Base-by-base conservation (phyloP, 306 rosid genomes). In the Vigna trinervia region DNA sequence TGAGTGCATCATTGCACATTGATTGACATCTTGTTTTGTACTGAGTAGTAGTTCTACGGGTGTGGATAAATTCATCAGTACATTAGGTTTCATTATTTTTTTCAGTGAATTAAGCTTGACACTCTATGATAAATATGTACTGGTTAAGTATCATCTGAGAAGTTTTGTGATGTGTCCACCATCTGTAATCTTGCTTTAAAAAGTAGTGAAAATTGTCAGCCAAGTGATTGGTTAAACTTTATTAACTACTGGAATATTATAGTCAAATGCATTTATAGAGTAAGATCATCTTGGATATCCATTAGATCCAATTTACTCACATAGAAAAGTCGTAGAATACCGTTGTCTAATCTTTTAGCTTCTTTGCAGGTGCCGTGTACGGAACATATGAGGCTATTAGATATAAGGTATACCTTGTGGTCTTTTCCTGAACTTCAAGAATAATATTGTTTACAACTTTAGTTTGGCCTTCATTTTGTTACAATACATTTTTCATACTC, bases 301-400 rank as follows among this genome's bases (percentile, higher is more conserved):
- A 15, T 73, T 28, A 11, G 46, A 53, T 54, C 45, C 67, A 45
- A 19, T 46, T n/a, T 19, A 28, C 57, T 26, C 46, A 62, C 15
- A 51, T 43, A 20, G 38, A n/a, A 26, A 39, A 34, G 54, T 34
- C 38, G 52, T 30, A 32, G 14, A 17, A 53, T 26, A 67, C 41
- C 36, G 69, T 11, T 0, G 13, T 66, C 72, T 76, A 70, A 73
- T 71, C 60, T 48, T 9, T 43, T 69, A 58, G 60, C 66, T 45
- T 69, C 23, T 77, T 26, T 86, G 19, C 86, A 91, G 98, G 98
- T 80, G 95, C 95, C 8, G 96, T 93, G 19, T 89, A 89, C 81
- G 96, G 98, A 63, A 89, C 98, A 39, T 91, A 88, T 32, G 97
- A 93, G 70, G 98, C 97, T 76, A 61, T 91, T 76, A 85, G 97